These are phyloP conservation scores for Gleditsia sinensis DNA, from an alignment of 306 rosid species.

Conservation along the genomic window DNA sequence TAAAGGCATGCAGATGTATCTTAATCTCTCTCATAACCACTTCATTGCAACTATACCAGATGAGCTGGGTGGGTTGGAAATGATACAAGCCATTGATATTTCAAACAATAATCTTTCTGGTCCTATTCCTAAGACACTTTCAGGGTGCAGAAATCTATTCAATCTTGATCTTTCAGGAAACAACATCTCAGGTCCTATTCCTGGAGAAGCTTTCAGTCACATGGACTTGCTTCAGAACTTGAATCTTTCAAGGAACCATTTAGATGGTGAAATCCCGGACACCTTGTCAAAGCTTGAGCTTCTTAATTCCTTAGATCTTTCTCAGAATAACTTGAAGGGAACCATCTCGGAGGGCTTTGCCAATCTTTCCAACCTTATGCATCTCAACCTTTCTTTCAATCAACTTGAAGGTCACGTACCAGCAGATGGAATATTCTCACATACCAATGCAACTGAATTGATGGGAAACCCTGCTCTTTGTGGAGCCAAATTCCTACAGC, in stretches of 20 bases:
- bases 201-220: constrained; percentile 50
- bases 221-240: constrained; percentile 60
- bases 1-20: constrained; percentile 61
- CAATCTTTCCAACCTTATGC: constrained; percentile 56
- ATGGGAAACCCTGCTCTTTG: constrained; percentile 74
- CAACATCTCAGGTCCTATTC: constrained; percentile 74
- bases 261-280: constrained; percentile 66
- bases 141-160: constrained; percentile 68
- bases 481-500: constrained; percentile 52
- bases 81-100: constrained; percentile 72
- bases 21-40: constrained; percentile 74
- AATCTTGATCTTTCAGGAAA: constrained; percentile 77
- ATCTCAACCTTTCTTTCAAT: constrained; percentile 78
- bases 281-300: constrained; percentile 52
- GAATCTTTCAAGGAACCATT: constrained; percentile 73
- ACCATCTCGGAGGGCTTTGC: constrained; percentile 56
- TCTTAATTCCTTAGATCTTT: constrained; percentile 73
- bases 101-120: constrained; percentile 85
- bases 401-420: constrained; percentile 78
- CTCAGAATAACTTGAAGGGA: constrained; percentile 74
- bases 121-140: constrained; percentile 56
- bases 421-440: constrained; percentile 58
- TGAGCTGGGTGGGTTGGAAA: constrained; percentile 74
- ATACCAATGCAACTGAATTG: constrained; percentile 54
- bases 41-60: constrained; percentile 65